Base-by-base conservation (phyloP, 75 land plant species). In the Sequoiadendron giganteum region DNA sequence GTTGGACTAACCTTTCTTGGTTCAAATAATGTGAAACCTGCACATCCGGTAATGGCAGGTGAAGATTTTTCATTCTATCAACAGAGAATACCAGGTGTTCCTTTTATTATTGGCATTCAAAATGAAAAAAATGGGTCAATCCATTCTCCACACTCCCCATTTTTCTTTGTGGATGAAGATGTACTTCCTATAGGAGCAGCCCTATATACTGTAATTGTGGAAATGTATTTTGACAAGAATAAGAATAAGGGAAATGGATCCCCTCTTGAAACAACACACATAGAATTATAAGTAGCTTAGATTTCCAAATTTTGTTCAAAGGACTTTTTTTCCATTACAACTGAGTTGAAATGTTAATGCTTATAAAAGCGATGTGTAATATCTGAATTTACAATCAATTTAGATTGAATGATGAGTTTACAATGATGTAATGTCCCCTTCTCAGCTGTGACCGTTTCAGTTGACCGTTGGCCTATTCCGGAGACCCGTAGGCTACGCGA, bases 1-100 rank as follows among this genome's bases (percentile, higher is more conserved):
- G 89, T 94, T 15, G 90, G 89, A 18, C 40, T 8, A 34, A 85
- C 49, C 21, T 68, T 94, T 30, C 49, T 95, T 47, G 96, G 95
- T 28, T 88, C 86, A 56, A 81, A 88, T 52, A 92, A 93, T 86
- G 88, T 88, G 14, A 56, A 68, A 56, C 0, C 55, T 36, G 75
- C 88, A 30, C 28, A 76, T 8, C 77, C 32, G 2, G 55, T 88
- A 78, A 95, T 92, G 93, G 95, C 91, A 48, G 89, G 94, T 61
- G 96, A 95, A 85, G 96, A 95, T 77, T 95, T 95, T 83, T 85
- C 96, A 1, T 93, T 95, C 91, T 95, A 87, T 87, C 84, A 86
- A 55, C 86, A 93, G 65, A 84, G 88, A 30, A 88, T 95, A 32
- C 96, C 96, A 42, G 96, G 95, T 84, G 88, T 88, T 1, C 82